Evolutionary conservation across 192 early-diverging fungal species (phyloP).

Genomic region (Coemansia sp.): DNA sequence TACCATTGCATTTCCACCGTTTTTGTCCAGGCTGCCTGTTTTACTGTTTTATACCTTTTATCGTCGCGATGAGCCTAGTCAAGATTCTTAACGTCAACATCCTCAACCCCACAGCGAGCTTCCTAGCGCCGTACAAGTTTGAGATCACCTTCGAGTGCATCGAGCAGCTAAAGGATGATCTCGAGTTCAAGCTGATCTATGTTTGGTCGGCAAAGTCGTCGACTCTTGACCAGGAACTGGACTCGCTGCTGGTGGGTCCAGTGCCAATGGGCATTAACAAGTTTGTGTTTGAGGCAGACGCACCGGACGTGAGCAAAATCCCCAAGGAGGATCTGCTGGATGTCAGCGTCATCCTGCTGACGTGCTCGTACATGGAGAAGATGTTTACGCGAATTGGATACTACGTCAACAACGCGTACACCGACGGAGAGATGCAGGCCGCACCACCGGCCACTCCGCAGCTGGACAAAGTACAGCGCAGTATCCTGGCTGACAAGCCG

Average conservation of each 20-base stretch:
- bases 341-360: conserved; percentile 87
- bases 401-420: conserved; percentile 96
- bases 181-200: conserved; percentile 97
- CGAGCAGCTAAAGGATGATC: conserved; percentile 80
- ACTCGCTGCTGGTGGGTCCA: conserved; percentile 93
- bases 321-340: conserved; percentile 81
- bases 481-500: conserved; percentile 91
- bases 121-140: conserved; percentile 80
- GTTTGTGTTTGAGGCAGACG: conserved; percentile 81
- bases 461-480: conserved; percentile 77
- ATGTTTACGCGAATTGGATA: conserved; percentile 98
- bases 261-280: conserved; percentile 92
- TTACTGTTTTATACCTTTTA: conserved; percentile 1
- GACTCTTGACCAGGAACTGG: conserved; percentile 85
- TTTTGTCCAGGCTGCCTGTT: not conserved
- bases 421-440: conserved; percentile 74
- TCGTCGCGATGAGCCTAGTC: conserved; percentile 69
- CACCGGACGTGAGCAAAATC: conserved; percentile 72
- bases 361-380: conserved; percentile 83
- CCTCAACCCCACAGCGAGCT: conserved; percentile 80
- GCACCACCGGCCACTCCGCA: conserved; percentile 71
- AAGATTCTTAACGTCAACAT: conserved; percentile 82
- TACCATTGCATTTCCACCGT: not conserved
- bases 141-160: conserved; percentile 98
- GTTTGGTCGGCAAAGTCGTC: conserved; percentile 86